phyloP scores from a whole-genome alignment of 2,329 filamentous ascomycete genomes.

The Aspergillus fructus region DNA sequence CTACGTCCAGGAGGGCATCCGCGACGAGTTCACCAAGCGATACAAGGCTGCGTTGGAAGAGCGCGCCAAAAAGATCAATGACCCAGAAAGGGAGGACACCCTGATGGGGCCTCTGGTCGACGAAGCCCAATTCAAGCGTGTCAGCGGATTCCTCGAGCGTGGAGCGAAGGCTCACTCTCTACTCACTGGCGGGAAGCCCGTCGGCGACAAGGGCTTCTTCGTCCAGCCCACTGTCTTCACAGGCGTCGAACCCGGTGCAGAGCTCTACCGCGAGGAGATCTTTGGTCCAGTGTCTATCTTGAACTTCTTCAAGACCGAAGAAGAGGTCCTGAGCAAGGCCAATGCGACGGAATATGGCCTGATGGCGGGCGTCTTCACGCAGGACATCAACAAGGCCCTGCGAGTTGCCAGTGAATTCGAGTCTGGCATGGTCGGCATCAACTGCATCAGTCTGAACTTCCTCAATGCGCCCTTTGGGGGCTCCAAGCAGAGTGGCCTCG shows the following conservation, averaged over 20 bases:
- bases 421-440: slow-evolving; percentile 13
- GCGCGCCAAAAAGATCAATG: background rate
- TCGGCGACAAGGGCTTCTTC: slow-evolving; percentile 5
- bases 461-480: slow-evolving; percentile 11
- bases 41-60: slow-evolving; percentile 7
- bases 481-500: slow-evolving; percentile 11
- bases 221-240: slow-evolving; percentile 4
- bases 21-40: background rate
- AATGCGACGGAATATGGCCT: slow-evolving; percentile 14
- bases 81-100: background rate
- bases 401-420: slow-evolving; percentile 9
- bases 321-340: slow-evolving; percentile 11
- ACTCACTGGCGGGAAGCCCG: background rate
- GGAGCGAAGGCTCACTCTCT: background rate
- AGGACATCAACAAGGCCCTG: slow-evolving; percentile 13
- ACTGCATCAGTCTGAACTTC: slow-evolving; percentile 7
- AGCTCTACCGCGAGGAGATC: slow-evolving; percentile 1
- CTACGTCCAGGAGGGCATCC: slow-evolving; percentile 32
- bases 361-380: slow-evolving; percentile 15
- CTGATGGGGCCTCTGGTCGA: background rate
- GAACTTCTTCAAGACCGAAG: slow-evolving; percentile 12
- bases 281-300: slow-evolving; percentile 11
- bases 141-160: background rate
- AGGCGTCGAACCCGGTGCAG: background rate
- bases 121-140: background rate